These are phyloP conservation scores for Graphilbum sp. DNA, from an alignment of 2,329 filamentous ascomycete species.

Conservation along the genomic window DNA sequence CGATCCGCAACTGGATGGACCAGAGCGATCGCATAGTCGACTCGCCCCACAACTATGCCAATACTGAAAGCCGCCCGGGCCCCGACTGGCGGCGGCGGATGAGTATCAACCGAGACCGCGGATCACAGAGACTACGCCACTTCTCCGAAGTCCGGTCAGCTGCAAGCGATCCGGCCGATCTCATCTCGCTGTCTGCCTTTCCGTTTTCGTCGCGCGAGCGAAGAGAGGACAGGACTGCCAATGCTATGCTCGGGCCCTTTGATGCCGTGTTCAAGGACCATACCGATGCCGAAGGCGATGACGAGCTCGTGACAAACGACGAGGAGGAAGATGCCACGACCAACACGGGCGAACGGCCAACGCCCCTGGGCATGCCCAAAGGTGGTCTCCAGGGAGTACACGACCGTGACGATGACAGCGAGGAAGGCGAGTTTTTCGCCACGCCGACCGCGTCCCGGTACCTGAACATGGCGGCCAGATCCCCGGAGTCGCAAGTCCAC, in stretches of 20 bases:
- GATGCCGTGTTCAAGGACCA: conserved; percentile 37
- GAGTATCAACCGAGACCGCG: conserved; percentile 28
- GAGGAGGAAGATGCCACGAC: conserved; percentile 34
- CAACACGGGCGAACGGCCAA: conserved; percentile 4
- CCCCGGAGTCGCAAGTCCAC: conserved; percentile 13
- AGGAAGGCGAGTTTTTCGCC: conserved; percentile 37
- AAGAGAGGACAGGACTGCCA: not conserved
- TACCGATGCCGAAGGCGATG: conserved; percentile 76
- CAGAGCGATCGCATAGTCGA: conserved; percentile 37
- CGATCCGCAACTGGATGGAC: conserved; percentile 86
- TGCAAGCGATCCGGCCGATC: conserved; percentile 47
- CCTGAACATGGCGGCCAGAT: conserved; percentile 6
- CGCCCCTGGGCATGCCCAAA: not conserved
- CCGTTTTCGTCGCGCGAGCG: conserved; percentile 10
- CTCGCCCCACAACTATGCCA: conserved; percentile 31
- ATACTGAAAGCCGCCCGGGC: conserved; percentile 25
- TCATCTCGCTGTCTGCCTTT: conserved; percentile 32
- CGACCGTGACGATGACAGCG: conserved; percentile 31
- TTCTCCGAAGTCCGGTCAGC: conserved; percentile 42
- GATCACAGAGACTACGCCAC: conserved; percentile 27
- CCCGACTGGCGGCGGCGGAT: conserved; percentile 35
- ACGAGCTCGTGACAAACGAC: conserved; percentile 72
- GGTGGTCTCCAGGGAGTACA: conserved; percentile 70
- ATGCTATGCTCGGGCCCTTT: conserved; percentile 3
- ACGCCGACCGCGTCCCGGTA: conserved; percentile 25